Percentiles rank a stretch among this genome's conserved stretches.
phyloP scores from a whole-genome alignment of 1,284 basidiomycete species.

The Fomes fomentarius region DNA sequence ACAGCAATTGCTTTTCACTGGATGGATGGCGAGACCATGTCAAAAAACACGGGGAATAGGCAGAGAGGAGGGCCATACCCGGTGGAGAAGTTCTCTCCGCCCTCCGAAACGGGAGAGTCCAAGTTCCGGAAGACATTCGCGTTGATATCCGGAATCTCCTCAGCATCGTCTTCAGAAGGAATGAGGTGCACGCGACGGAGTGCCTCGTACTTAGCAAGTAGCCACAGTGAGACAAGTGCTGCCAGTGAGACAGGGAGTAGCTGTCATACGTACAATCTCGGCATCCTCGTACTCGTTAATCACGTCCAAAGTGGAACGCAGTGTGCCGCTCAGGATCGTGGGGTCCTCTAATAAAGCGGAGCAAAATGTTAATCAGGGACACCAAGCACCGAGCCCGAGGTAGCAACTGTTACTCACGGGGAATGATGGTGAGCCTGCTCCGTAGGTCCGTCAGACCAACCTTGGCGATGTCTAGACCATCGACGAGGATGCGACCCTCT shows the following conservation, averaged over 20 bases:
- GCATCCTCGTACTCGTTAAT: constrained; percentile 87
- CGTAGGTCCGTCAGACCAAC: constrained; percentile 91
- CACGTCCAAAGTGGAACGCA: constrained; percentile 86
- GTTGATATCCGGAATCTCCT: constrained; percentile 64
- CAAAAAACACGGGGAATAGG: constrained; percentile 1
- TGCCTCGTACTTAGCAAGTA: constrained; percentile 70
- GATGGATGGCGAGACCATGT: constrained; percentile 1
- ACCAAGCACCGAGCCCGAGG: too few species aligned
- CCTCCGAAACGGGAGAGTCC: constrained; percentile 83
- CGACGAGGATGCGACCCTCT: constrained; percentile 82
- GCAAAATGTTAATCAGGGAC: too few species aligned
- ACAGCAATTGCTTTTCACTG: constrained; percentile 82
- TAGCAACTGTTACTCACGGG: too few species aligned
- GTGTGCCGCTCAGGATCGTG: constrained; percentile 84
- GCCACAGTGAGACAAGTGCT: neutral
- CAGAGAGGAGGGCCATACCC: constrained; percentile 78
- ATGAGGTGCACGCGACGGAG: constrained; percentile 89
- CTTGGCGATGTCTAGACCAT: constrained; percentile 85
- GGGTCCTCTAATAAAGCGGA: constrained; percentile 86
- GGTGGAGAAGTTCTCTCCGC: constrained; percentile 92
- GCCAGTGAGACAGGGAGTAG: too few species aligned
- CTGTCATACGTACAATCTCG: constrained; percentile 74
- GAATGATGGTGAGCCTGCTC: constrained; percentile 88
- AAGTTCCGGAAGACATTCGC: constrained; percentile 87
- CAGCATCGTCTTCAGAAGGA: constrained; percentile 56